Evolutionary conservation across 2,329 filamentous ascomycete species (phyloP).

Genomic region (Helminthosporium solani): DNA sequence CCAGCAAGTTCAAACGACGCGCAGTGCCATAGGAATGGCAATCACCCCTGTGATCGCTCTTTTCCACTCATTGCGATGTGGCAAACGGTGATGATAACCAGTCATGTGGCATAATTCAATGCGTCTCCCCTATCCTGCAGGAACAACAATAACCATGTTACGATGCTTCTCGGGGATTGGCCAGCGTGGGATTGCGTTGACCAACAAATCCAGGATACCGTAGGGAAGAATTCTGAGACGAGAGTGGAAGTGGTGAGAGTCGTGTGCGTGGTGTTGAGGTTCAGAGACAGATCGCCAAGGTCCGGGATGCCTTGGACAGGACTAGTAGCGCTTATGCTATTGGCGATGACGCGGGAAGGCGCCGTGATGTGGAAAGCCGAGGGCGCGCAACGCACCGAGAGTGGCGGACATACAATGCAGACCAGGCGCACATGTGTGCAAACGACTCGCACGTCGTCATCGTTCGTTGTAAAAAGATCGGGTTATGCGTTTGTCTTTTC

Average conservation of each 20-base stretch:
- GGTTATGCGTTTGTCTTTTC: too few species aligned
- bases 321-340: neutral
- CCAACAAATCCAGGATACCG: neutral
- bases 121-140: constrained; percentile 4
- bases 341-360: constrained; percentile 1
- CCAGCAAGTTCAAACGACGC: neutral
- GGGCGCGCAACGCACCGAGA: too few species aligned
- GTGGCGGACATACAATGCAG: too few species aligned
- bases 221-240: neutral
- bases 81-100: neutral
- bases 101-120: neutral
- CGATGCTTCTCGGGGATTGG: constrained; percentile 2
- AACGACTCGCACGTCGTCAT: too few species aligned
- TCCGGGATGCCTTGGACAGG: neutral
- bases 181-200: neutral
- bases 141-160: constrained; percentile 2
- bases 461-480: too few species aligned
- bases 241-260: neutral
- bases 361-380: neutral
- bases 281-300: neutral
- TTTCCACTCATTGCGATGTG: neutral
- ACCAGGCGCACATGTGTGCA: too few species aligned
- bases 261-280: neutral
- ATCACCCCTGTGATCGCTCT: neutral
- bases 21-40: neutral